Evolutionary conservation across 345 rosid genomes (phyloP), one percentile per base, ranked within the genome.

Genomic region (Arabis alpina): DNA sequence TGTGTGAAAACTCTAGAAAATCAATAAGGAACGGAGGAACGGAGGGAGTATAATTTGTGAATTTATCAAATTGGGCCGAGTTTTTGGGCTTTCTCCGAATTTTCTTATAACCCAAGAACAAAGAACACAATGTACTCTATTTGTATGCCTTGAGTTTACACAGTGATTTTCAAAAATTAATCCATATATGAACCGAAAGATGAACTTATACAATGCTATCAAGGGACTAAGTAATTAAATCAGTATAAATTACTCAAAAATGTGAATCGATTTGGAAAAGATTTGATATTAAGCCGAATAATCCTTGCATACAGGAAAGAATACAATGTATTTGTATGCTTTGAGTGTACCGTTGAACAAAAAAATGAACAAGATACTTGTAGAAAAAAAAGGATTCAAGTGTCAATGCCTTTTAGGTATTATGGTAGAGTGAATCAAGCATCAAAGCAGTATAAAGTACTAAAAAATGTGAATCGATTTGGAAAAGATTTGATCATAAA

Each of bases 41-140:
- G n/a, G n/a, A n/a, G n/a, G n/a, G n/a, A n/a, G n/a, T n/a, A 36
- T 56, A 56, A 32, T 34, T 19, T 63, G 4, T 59, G 36, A 24
- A 41, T 25, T 59, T 12, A 28, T 24, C 34, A 24, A 8, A 48
- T 23, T 48, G 25, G 10, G 27, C 27, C 53, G 27, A 16, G 9
- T 48, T 16, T 36, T 16, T 36, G 8, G 2, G 10, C 8, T 2
- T 36, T 36, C 8, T 8, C 2, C 40, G 2, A 51, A 2, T 24
- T 24, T 51, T 10, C n/a, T 50, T 50, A 50, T 2, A 3, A 50
- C 9, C 2, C 14, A 24, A 24, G 14, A 51, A 8, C 6, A 32
- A 32, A 51, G 32, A 24, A 24, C 34, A 51, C 24, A 51, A 51
- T 25, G 13, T 25, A 19, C 23, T 19, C 23, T 19, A 4, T 51